phyloP scores from a whole-genome alignment of 495 filamentous ascomycete genomes.

The Hypoxylon trugodes region DNA sequence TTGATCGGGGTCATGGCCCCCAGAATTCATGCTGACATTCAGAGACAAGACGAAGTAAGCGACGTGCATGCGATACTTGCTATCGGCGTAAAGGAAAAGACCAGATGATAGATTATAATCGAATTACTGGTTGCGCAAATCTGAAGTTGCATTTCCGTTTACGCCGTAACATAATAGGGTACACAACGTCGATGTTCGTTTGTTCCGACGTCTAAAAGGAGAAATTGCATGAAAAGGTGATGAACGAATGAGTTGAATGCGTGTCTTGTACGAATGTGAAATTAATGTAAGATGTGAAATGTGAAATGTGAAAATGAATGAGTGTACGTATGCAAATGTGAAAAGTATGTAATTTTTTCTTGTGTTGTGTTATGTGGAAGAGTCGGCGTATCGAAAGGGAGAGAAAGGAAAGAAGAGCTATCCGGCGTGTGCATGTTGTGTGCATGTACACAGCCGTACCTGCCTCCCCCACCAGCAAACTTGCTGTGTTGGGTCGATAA shows the following conservation, averaged over 20 bases:
- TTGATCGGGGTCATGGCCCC: slow-evolving; percentile 35
- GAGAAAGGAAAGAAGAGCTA: slow-evolving; percentile 18
- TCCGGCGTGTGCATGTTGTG: too few relatives aligned
- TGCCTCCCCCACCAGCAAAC: too few relatives aligned
- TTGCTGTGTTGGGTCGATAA: slow-evolving; percentile 14
- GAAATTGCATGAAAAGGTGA: too few relatives aligned
- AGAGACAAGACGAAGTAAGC: slow-evolving; percentile 27
- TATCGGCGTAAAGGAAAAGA: slow-evolving; percentile 11
- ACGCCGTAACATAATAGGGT: slow-evolving; percentile 37
- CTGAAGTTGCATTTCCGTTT: slow-evolving; percentile 35
- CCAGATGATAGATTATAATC: slow-evolving; percentile 25
- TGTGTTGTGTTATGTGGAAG: slow-evolving; percentile 1
- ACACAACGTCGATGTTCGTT: not conserved
- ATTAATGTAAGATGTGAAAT: too few relatives aligned
- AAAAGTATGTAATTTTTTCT: not conserved
- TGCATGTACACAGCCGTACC: too few relatives aligned
- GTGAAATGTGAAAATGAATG: not conserved
- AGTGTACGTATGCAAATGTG: not conserved
- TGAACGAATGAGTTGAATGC: too few relatives aligned
- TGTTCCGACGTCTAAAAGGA: not conserved
- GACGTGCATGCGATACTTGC: slow-evolving; percentile 21
- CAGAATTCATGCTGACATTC: slow-evolving; percentile 39
- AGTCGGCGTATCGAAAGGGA: slow-evolving; percentile 2
- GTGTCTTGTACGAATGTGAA: too few relatives aligned
- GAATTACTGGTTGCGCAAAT: slow-evolving; percentile 18